Base-by-base conservation (phyloP, 225 moss, liverwort and hornwort species). In the Pseudisothecium myosuroides region DNA sequence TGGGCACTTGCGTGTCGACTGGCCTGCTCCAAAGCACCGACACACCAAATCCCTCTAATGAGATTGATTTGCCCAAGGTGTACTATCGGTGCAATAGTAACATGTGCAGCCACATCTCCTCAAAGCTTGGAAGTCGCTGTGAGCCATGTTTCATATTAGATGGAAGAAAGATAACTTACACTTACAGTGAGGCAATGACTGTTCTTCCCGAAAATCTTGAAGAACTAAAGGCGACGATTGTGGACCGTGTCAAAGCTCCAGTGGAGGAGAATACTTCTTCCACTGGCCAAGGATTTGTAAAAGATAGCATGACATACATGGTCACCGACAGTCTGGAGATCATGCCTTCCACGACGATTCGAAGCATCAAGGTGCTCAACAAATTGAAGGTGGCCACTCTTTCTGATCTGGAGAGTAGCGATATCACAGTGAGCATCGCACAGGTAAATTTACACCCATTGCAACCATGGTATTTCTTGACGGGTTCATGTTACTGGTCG, bases 311-410 rank as follows among this genome's bases (percentile, higher is more conserved):
- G 4, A 86, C 82, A 1, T 91, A 85, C 31, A 17, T 85, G 17
- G 85, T 91, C 75, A 91, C 76, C 21, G 88, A 88, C 50, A 82
- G 60, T 67, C 41, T 88, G 23, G 82, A 91, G 82, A 85, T 86
- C 36, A 82, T 88, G 85, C 88, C 84, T 17, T 85, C 75, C 65
- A 86, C 85, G 3, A 86, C 76, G 12, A 88, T 76, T 49, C 41
- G 76, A 47, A 85, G 85, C 79, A 60, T 76, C 76, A 67, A 76
- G 18, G 67, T 76, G 29, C 85, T 76, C 17, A 88, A 28, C 19
- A 61, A 88, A 22, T 68, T 91, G 28, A 81, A 88, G 67, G 50
- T 82, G 59, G 28, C 60, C 26, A 67, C 85, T 61, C 81, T 91
- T 67, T 81, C 85, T 26, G 91, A 76, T 67, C 52, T 85, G 67